Evolutionary conservation across 495 filamentous ascomycete species (phyloP).

Genomic region (Entonaema liquescens): DNA sequence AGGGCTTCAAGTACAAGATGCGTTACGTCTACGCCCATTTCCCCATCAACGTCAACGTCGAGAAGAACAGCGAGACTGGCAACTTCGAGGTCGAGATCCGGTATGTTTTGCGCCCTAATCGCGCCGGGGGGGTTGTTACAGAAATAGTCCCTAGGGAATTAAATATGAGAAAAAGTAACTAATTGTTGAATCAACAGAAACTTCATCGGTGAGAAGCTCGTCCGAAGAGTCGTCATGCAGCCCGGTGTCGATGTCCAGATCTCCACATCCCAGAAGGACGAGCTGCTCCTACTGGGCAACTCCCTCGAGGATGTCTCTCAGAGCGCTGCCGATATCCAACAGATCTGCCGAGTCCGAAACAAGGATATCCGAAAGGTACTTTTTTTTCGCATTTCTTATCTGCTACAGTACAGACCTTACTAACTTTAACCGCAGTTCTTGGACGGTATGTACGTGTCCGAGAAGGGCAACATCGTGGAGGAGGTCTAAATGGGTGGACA

Average conservation of each 20-base stretch:
- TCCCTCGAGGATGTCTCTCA: conserved; percentile 96
- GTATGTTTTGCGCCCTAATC: conserved; percentile 60
- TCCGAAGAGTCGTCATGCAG: conserved; percentile 88
- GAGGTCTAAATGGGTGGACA: conserved; percentile 55
- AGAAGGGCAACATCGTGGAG: conserved; percentile 91
- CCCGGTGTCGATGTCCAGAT: conserved; percentile 87
- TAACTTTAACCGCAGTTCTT: conserved; percentile 78
- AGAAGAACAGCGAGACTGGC: conserved; percentile 93
- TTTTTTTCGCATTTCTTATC: no score
- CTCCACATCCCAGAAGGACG: conserved; percentile 94
- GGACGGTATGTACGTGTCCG: conserved; percentile 99
- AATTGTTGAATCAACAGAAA: conserved; percentile 67
- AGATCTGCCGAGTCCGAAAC: conserved; percentile 98
- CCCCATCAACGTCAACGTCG: conserved; percentile 99
- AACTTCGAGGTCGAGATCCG: conserved; percentile 93
- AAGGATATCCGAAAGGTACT: conserved; percentile 99
- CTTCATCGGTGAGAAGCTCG: conserved; percentile 99
- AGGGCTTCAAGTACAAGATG: conserved; percentile 99
- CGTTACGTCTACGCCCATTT: conserved; percentile 99
- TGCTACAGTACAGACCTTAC: conserved; percentile 12
- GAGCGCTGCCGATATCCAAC: conserved; percentile 98
- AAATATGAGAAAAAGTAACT: conserved; percentile 7
- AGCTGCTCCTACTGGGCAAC: conserved; percentile 92
- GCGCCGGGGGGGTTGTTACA: no score
- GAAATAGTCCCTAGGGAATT: no score